Evolutionary conservation across 2,329 filamentous ascomycete species (phyloP).

Genomic region (Fusarium humuli): DNA sequence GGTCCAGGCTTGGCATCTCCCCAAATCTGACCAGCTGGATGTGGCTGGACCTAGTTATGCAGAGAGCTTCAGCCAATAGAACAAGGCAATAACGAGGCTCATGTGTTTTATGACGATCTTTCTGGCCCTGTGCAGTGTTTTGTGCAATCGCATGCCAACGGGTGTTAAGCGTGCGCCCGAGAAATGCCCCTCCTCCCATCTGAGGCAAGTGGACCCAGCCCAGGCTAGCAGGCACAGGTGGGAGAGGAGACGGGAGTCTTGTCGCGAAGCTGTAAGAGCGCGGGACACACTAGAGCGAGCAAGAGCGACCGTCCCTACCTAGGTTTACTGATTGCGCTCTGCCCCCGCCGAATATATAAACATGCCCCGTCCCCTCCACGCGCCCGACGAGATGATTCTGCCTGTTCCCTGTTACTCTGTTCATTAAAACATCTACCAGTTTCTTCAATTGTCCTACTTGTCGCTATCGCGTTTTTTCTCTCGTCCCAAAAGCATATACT

Average conservation of each 20-base stretch:
- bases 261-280: slow-evolving; percentile 40
- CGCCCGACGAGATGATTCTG: slow-evolving; percentile 60
- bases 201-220: slow-evolving; percentile 38
- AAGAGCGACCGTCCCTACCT: slow-evolving; percentile 45
- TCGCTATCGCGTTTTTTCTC: slow-evolving; percentile 44
- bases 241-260: background rate
- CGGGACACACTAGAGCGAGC: slow-evolving; percentile 27
- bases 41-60: slow-evolving; percentile 47
- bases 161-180: slow-evolving; percentile 39
- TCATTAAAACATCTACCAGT: slow-evolving; percentile 42
- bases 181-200: slow-evolving; percentile 42
- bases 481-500: slow-evolving; percentile 36
- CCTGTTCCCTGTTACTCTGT: slow-evolving; percentile 52
- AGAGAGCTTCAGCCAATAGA: slow-evolving; percentile 4
- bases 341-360: slow-evolving; percentile 72
- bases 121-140: slow-evolving; percentile 27
- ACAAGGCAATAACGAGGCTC: slow-evolving; percentile 5
- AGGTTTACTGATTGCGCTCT: slow-evolving; percentile 65
- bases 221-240: background rate
- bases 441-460: slow-evolving; percentile 18
- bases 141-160: slow-evolving; percentile 40
- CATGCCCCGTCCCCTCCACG: slow-evolving; percentile 63
- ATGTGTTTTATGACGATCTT: slow-evolving; percentile 19
- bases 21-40: slow-evolving; percentile 31
- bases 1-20: slow-evolving; percentile 42